These are phyloP conservation scores for Pinus albicaulis DNA, from an alignment of 75 land plant genomes.

Conservation along the genomic window DNA sequence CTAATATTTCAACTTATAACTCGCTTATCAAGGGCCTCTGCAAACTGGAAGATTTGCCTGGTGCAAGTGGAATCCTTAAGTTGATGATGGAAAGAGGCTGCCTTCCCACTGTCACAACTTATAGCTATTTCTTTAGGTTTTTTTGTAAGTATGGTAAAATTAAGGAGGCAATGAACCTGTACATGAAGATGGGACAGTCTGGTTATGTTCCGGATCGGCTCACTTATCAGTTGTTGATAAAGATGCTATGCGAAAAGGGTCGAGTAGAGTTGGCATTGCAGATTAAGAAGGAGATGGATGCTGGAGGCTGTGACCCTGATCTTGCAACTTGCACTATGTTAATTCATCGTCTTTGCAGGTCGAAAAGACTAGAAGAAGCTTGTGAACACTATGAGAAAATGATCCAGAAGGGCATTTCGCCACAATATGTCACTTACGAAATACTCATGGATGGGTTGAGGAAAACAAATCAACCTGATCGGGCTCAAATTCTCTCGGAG, in stretches of 20 bases:
- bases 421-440: slow-evolving; percentile 51
- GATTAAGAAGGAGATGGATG: slow-evolving; percentile 56
- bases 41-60: slow-evolving; percentile 40
- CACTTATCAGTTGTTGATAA: slow-evolving; percentile 50
- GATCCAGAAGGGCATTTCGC: slow-evolving; percentile 47
- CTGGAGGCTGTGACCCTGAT: slow-evolving; percentile 51
- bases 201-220: slow-evolving; percentile 56
- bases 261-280: slow-evolving; percentile 45
- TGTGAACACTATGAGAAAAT: slow-evolving; percentile 43
- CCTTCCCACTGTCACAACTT: slow-evolving; percentile 45
- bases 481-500: slow-evolving; percentile 18
- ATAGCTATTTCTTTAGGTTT: slow-evolving; percentile 51
- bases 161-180: slow-evolving; percentile 55
- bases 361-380: slow-evolving; percentile 40
- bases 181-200: slow-evolving; percentile 47
- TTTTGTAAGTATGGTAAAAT: slow-evolving; percentile 50
- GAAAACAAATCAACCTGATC: slow-evolving; percentile 23
- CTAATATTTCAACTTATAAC: slow-evolving; percentile 52
- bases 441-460: slow-evolving; percentile 26
- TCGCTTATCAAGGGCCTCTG: slow-evolving; percentile 63
- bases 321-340: slow-evolving; percentile 58
- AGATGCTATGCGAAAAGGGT: slow-evolving; percentile 53
- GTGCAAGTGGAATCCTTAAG: slow-evolving; percentile 57
- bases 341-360: slow-evolving; percentile 47
- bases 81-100: slow-evolving; percentile 49